Percentiles rank a stretch among this genome's conserved stretches.
Evolutionary conservation across 768 basidiomycete species (phyloP).

Genomic region (Mycena vitilis): DNA sequence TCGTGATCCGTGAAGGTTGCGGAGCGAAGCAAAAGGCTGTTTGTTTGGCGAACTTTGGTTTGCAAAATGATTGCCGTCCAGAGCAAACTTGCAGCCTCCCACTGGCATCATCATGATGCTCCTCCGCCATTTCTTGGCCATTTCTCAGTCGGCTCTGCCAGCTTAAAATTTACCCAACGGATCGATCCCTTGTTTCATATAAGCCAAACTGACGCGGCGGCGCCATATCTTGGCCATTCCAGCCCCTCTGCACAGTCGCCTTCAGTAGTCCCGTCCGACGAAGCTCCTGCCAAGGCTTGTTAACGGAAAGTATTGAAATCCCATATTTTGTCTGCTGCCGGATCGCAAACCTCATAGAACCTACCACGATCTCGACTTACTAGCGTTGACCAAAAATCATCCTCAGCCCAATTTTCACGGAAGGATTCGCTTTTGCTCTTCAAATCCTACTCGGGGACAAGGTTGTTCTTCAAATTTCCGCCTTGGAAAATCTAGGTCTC

Average conservation of each 20-base stretch:
- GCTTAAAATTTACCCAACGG: neutral
- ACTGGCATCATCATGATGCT: neutral
- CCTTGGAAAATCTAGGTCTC: too few relatives aligned
- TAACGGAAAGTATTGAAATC: too few relatives aligned
- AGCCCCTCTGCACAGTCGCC: neutral
- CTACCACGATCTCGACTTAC: too few relatives aligned
- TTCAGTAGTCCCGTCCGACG: neutral
- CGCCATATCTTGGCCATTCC: too few relatives aligned
- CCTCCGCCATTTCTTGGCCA: constrained; percentile 5
- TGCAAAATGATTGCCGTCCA: constrained; percentile 10
- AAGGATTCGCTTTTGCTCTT: too few relatives aligned
- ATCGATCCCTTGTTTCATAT: neutral
- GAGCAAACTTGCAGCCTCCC: neutral
- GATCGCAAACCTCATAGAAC: too few relatives aligned
- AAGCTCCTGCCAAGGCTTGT: too few relatives aligned
- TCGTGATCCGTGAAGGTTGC: constrained; percentile 24
- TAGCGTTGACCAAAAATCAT: too few relatives aligned
- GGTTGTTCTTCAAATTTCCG: too few relatives aligned
- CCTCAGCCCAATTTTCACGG: too few relatives aligned
- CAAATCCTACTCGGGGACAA: too few relatives aligned
- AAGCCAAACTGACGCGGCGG: constrained; percentile 11
- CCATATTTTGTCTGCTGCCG: too few relatives aligned
- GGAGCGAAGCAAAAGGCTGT: neutral
- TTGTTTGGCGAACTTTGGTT: neutral
- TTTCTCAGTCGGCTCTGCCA: constrained; percentile 20